These are phyloP conservation scores for Dacryopinax spathularia DNA, from an alignment of 768 basidiomycete species.

Conservation along the genomic window DNA sequence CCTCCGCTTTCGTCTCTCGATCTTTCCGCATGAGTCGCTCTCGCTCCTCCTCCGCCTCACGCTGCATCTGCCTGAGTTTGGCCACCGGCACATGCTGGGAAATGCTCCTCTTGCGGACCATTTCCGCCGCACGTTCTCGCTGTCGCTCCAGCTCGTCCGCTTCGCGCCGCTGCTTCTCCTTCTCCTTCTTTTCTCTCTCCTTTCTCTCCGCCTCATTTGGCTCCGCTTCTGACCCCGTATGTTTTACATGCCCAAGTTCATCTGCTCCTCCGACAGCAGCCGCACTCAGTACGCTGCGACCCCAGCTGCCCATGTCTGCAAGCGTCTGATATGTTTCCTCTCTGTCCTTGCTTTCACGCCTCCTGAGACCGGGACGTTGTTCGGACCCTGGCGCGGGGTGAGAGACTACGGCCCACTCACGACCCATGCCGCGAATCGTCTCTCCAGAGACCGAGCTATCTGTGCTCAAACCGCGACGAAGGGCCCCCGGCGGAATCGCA, in stretches of 20 bases:
- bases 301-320: background rate
- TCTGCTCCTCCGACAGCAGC: background rate
- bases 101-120: background rate
- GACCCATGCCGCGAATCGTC: background rate
- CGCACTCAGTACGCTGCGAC: background rate
- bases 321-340: background rate
- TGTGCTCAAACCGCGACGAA: background rate
- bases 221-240: background rate
- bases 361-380: background rate
- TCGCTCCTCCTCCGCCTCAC: background rate
- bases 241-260: background rate
- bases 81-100: constrained; percentile 2
- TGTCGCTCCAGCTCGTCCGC: background rate
- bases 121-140: background rate
- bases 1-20: background rate
- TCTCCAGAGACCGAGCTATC: background rate
- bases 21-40: background rate
- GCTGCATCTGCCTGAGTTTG: background rate
- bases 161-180: background rate
- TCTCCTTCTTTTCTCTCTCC: constrained; percentile 6
- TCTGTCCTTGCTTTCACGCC: background rate
- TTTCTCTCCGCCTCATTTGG: background rate
- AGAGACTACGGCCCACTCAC: background rate
- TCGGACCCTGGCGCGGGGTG: background rate
- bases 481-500: background rate